Evolutionary conservation across 2,329 filamentous ascomycete genomes (phyloP).

Genomic region (Talaromyces sp.): DNA sequence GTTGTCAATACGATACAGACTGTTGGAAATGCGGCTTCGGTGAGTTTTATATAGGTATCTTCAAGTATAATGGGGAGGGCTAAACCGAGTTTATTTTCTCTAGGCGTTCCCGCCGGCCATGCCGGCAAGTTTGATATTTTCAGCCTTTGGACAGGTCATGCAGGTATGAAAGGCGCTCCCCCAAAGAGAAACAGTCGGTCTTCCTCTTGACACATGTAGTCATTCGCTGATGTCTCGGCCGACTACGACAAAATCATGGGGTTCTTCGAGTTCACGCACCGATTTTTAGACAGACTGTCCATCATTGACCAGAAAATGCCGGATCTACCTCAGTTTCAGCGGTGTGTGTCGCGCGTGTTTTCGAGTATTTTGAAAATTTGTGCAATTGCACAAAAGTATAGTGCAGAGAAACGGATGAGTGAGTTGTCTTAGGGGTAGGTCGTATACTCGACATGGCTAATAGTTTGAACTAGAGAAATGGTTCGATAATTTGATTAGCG

Average conservation of each 20-base stretch:
- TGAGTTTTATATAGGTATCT: neutral
- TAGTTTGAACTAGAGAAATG: constrained; percentile 8
- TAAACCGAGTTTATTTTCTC: neutral
- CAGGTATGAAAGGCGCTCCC: neutral
- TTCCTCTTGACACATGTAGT: neutral
- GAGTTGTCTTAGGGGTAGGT: neutral
- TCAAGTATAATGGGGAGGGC: neutral
- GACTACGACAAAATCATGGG: constrained; percentile 11
- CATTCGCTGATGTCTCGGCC: constrained; percentile 2
- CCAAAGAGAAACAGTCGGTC: neutral
- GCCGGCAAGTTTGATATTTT: constrained; percentile 11
- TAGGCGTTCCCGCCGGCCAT: constrained; percentile 6
- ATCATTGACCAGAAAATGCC: constrained; percentile 8
- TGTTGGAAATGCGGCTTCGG: constrained; percentile 4
- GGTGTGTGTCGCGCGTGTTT: constrained; percentile 5
- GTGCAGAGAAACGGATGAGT: neutral
- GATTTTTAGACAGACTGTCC: neutral
- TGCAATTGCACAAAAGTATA: constrained; percentile 3
- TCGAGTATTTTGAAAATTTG: constrained; percentile 3
- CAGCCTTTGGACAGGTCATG: constrained; percentile 12
- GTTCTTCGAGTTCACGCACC: constrained; percentile 10
- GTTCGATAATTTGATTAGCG: constrained; percentile 6
- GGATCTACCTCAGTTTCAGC: constrained; percentile 4
- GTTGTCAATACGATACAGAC: constrained; percentile 6
- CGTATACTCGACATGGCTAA: neutral